Base-by-base conservation (phyloP, 2,329 filamentous ascomycete species). In the Epichloe typhina region DNA sequence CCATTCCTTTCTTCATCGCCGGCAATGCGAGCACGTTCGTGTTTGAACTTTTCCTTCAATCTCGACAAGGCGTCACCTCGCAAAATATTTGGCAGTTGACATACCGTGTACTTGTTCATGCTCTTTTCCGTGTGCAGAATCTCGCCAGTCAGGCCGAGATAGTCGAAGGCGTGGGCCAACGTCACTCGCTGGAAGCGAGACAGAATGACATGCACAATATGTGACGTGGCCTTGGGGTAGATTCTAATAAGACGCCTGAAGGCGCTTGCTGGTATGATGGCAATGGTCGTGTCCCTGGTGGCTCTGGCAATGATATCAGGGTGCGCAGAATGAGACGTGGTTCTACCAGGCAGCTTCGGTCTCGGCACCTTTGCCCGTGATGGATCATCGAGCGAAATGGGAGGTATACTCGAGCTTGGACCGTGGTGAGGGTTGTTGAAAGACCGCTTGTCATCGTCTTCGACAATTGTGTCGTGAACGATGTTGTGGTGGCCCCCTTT, bases 221-320 rank as follows among this genome's bases (percentile, higher is more conserved):
- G 94, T 2, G 93, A 85, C 2, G 93, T 96, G 9, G 94, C 90
- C 69, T 94, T 95, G 9, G 93, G 93, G 59, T 97, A 98, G 23
- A 96, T 84, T 61, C 88, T 82, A 47, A 95, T 98, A 49, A 98
- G 73, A 8, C 94, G 83, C 49, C 89, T 82, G 60, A 98, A 98
- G 3, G 93, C 94, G 63, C 89, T 95, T 1, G 93, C 93, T 1
- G 94, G 94, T 52, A 98, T 98, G 56, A 98, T 94, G 5, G 93
- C 93, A 66, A 98, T 96, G 0, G 94, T 98, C 0, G 93, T 98
- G 63, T 98, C 94, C 23, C 94, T 86, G 15, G 89, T 94, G 5
- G 93, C 93, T 56, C 93, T 80, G n/a, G 91, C 93, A 56, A 98
- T 88, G 55, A 98, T 93, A 62, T 98, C 93, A 11, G 93, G 93